phyloP scores from a whole-genome alignment of 2,329 filamentous ascomycete species.

The Trichoderma sp. region DNA sequence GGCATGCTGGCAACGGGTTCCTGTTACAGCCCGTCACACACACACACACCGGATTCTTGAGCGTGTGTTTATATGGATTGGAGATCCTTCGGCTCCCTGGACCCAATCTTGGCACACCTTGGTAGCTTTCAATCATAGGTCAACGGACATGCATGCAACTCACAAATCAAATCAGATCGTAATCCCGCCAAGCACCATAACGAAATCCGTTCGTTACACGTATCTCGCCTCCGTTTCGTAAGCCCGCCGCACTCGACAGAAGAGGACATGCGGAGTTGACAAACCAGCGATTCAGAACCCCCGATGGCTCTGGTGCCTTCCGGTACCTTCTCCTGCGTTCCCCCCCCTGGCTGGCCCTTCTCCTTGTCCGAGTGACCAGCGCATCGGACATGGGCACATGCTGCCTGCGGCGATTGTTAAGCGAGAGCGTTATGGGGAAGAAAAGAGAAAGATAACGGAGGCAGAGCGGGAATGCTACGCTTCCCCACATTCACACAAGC shows the following conservation, averaged over 20 bases:
- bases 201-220: too few species aligned
- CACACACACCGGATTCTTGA: too few species aligned
- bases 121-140: too few species aligned
- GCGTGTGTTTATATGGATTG: too few species aligned
- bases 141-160: too few species aligned
- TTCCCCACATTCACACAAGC: too few species aligned
- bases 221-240: too few species aligned
- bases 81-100: too few species aligned
- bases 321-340: conserved; percentile 1
- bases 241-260: too few species aligned
- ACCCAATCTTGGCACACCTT: too few species aligned
- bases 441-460: neutral
- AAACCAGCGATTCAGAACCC: too few species aligned
- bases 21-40: neutral
- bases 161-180: neutral
- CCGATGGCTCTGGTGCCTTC: neutral
- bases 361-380: neutral
- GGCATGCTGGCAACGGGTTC: neutral
- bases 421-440: neutral
- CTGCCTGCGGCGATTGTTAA: conserved; percentile 5
- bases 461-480: neutral
- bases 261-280: too few species aligned
- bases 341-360: neutral
- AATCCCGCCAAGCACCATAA: neutral
- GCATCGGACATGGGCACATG: conserved; percentile 8